Evolutionary conservation across 2,329 filamentous ascomycete species (phyloP).

Genomic region (Ascosphaera aggregata): DNA sequence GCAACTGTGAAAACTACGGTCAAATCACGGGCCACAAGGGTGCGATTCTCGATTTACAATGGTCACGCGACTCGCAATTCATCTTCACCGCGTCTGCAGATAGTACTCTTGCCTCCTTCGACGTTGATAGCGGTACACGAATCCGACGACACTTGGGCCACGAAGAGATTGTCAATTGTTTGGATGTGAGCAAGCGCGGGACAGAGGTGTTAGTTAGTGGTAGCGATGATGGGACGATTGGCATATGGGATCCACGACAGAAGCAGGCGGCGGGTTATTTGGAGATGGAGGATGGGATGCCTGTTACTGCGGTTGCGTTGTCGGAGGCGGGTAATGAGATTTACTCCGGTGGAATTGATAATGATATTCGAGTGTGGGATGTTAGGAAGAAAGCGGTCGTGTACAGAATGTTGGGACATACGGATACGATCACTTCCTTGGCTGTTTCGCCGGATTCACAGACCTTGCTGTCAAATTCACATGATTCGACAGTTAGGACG

Average conservation of each 20-base stretch:
- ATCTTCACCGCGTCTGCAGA: constrained; percentile 87
- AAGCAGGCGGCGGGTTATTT: constrained; percentile 77
- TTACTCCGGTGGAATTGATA: constrained; percentile 86
- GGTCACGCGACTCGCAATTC: constrained; percentile 83
- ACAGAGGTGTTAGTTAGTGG: constrained; percentile 79
- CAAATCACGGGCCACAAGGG: constrained; percentile 72
- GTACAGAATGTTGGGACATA: constrained; percentile 74
- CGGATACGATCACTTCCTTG: constrained; percentile 76
- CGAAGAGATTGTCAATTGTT: constrained; percentile 81
- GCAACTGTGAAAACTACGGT: constrained; percentile 86
- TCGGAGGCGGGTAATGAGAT: constrained; percentile 89
- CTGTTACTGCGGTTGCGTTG: constrained; percentile 76
- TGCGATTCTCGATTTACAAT: constrained; percentile 77
- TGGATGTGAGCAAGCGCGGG: constrained; percentile 73
- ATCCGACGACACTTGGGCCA: constrained; percentile 86
- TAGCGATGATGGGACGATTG: constrained; percentile 82
- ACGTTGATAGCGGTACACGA: constrained; percentile 71
- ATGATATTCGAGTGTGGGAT: constrained; percentile 95
- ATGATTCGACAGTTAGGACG: constrained; percentile 81
- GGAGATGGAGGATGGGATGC: constrained; percentile 75
- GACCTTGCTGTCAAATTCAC: constrained; percentile 69
- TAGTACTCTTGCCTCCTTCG: constrained; percentile 84
- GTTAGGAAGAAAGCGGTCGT: constrained; percentile 72
- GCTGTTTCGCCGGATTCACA: constrained; percentile 85
- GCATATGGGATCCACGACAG: constrained; percentile 84